Conservation (phyloP, 2,329 filamentous ascomycete species). For the Lithohypha guttulata region DNA sequence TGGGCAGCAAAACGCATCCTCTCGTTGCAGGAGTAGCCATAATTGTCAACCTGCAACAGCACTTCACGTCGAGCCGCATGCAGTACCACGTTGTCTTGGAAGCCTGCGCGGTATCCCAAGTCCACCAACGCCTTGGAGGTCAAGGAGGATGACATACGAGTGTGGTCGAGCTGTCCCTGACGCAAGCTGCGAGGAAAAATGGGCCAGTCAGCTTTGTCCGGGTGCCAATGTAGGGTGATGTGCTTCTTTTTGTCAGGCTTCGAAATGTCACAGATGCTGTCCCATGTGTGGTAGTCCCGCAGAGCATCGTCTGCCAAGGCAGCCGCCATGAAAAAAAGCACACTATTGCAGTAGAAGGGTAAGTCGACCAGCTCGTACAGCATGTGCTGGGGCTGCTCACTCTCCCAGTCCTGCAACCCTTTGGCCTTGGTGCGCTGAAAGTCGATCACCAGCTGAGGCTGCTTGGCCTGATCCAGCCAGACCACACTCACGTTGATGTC, state of each 20-base stretch:
- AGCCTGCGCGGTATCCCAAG: constrained; percentile 6
- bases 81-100: constrained; percentile 9
- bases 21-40: constrained; percentile 6
- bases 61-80: constrained; percentile 9
- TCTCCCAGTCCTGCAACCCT: background rate
- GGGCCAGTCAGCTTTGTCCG: background rate
- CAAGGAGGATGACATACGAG: constrained; percentile 4
- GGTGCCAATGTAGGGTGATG: background rate
- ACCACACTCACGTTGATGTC: constrained; percentile 3
- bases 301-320: constrained; percentile 1
- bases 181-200: constrained; percentile 1
- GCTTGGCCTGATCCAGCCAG: constrained; percentile 1
- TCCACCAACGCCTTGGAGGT: constrained; percentile 6
- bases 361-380: constrained; percentile 7
- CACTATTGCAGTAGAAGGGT: constrained; percentile 6
- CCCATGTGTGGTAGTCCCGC: constrained; percentile 7
- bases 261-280: constrained; percentile 4
- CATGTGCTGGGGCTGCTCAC: constrained; percentile 7
- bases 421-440: constrained; percentile 8
- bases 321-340: constrained; percentile 5
- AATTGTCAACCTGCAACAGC: constrained; percentile 10
- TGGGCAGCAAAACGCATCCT: constrained; percentile 3
- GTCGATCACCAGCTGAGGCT: constrained; percentile 7
- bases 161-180: constrained; percentile 1
- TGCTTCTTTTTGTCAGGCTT: background rate